phyloP scores from a whole-genome alignment of 2,329 filamentous ascomycete species.

The Epichloe gansuensis region DNA sequence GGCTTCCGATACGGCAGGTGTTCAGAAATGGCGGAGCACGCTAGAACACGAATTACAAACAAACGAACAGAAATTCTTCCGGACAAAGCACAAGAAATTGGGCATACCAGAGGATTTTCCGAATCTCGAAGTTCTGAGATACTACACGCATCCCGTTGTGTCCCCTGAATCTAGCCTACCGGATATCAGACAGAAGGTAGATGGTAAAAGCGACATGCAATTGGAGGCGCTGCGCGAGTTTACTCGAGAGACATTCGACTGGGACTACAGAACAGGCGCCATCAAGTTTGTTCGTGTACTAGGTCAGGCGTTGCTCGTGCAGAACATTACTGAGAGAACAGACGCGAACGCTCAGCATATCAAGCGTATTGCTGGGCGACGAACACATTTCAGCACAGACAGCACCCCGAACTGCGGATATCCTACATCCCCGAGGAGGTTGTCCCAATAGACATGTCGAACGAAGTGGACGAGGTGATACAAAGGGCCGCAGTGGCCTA shows the following conservation, averaged over 20 bases:
- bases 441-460: slow-evolving; percentile 63
- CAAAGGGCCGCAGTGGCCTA: slow-evolving; percentile 37
- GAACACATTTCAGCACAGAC: slow-evolving; percentile 64
- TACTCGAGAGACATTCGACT: slow-evolving; percentile 70
- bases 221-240: slow-evolving; percentile 55
- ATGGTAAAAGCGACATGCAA: slow-evolving; percentile 14
- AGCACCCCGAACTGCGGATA: slow-evolving; percentile 65
- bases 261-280: slow-evolving; percentile 66
- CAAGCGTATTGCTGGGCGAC: slow-evolving; percentile 51
- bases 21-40: slow-evolving; percentile 59
- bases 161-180: slow-evolving; percentile 45
- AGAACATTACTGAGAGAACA: slow-evolving; percentile 31
- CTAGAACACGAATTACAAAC: slow-evolving; percentile 66
- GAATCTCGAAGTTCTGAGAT: slow-evolving; percentile 63
- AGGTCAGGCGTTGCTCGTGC: slow-evolving; percentile 61
- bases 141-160: slow-evolving; percentile 79
- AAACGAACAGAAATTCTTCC: slow-evolving; percentile 75
- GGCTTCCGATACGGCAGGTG: slow-evolving; percentile 42
- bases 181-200: slow-evolving; percentile 15
- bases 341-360: slow-evolving; percentile 36
- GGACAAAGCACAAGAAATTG: slow-evolving; percentile 60
- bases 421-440: slow-evolving; percentile 65
- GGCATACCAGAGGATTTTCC: slow-evolving; percentile 74
- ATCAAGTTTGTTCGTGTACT: slow-evolving; percentile 75
- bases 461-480: slow-evolving; percentile 54